phyloP scores from a whole-genome alignment of 768 basidiomycete species.

The Crepidotus variabilis region DNA sequence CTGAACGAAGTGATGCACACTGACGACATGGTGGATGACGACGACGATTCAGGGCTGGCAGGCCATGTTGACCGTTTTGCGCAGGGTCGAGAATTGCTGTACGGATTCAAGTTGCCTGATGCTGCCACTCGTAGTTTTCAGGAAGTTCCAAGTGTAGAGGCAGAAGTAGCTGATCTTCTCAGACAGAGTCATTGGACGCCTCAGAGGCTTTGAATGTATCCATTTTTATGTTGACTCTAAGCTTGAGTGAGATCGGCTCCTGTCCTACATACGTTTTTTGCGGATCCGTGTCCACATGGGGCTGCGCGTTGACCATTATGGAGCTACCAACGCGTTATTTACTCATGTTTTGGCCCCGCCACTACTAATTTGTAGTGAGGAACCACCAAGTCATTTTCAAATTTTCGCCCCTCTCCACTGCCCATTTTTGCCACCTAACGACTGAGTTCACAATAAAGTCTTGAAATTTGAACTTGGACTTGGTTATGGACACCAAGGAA shows the following conservation, averaged over 20 bases:
- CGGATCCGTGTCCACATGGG: conserved; percentile 7
- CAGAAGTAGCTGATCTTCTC: conserved; percentile 55
- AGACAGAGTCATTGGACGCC: conserved; percentile 62
- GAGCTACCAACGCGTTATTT: conserved; percentile 10
- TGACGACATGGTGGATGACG: not conserved
- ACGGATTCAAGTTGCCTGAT: conserved; percentile 24
- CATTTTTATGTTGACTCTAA: conserved; percentile 1
- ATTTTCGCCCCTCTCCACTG: not conserved
- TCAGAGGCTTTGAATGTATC: conserved; percentile 29
- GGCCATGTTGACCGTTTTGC: conserved; percentile 26
- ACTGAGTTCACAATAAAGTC: not conserved
- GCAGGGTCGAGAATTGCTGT: conserved; percentile 52
- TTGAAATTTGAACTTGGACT: not conserved
- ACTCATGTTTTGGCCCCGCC: conserved; percentile 6
- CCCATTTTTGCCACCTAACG: not conserved
- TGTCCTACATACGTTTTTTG: not conserved
- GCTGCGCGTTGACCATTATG: conserved; percentile 1
- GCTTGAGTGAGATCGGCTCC: not conserved
- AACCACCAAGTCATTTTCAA: not conserved
- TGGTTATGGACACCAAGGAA: conserved; percentile 8
- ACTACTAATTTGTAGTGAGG: conserved; percentile 4
- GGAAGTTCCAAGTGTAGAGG: conserved; percentile 44
- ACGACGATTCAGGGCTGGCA: not conserved
- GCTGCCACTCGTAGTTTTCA: not conserved
- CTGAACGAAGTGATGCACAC: not conserved